Percentiles rank a stretch among this genome's conserved stretches.
phyloP scores from a whole-genome alignment of 75 land plant genomes.

The Pinus tabuliformis region DNA sequence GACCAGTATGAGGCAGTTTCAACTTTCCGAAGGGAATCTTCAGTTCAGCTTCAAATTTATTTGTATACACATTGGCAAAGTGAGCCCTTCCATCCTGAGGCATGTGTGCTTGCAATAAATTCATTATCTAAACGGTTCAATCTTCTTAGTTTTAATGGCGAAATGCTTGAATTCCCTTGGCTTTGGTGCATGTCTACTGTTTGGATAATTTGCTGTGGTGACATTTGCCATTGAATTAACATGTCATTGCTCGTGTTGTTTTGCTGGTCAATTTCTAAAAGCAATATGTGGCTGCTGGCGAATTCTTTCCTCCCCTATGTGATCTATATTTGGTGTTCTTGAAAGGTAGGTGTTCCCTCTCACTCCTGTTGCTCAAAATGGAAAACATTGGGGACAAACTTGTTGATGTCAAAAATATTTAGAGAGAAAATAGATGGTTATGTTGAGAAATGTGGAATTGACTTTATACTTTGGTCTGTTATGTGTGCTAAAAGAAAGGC shows the following conservation, averaged over 20 bases:
- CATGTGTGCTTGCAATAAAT: neutral
- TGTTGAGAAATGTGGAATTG: neutral
- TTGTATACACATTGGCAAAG: neutral
- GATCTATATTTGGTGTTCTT: neutral
- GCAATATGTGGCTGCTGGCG: slow-evolving; percentile 5
- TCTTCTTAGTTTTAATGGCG: neutral
- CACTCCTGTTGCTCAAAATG: neutral
- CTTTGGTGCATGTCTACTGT: neutral
- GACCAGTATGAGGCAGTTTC: slow-evolving; percentile 9
- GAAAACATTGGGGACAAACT: neutral
- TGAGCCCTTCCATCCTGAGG: slow-evolving; percentile 1
- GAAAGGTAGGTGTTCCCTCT: slow-evolving; percentile 7
- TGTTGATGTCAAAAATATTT: neutral
- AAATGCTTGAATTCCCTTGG: neutral
- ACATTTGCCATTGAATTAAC: slow-evolving; percentile 5
- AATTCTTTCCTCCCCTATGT: slow-evolving; percentile 5
- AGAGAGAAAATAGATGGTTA: neutral
- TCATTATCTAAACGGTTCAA: neutral
- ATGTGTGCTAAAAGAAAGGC: neutral
- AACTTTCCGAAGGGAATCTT: slow-evolving; percentile 2
- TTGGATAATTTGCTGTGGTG: slow-evolving; percentile 3
- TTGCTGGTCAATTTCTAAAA: slow-evolving; percentile 4
- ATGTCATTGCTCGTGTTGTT: slow-evolving; percentile 4
- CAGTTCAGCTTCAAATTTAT: slow-evolving; percentile 3
- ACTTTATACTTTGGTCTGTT: neutral